These are phyloP conservation scores for Coelastrella sp. DNA, from an alignment of 139 green algal species.

Conservation along the genomic window DNA sequence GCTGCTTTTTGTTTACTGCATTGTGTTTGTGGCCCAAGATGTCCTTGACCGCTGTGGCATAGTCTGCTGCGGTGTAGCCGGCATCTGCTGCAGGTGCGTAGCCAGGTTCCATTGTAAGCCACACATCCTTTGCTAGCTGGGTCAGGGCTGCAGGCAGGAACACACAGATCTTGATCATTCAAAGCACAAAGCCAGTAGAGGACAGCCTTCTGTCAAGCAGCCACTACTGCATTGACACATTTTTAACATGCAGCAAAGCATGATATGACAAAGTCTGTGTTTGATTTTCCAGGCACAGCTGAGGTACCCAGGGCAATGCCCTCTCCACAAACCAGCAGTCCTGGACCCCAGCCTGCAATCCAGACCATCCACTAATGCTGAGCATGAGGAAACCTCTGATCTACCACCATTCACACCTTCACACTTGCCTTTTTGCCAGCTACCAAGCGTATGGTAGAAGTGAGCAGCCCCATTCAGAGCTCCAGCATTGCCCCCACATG, in stretches of 20 bases:
- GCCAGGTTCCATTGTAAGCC: too few species aligned
- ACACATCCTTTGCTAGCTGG: neutral
- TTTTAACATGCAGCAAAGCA: too few species aligned
- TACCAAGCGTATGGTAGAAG: neutral
- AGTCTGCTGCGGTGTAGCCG: too few species aligned
- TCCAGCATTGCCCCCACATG: constrained; percentile 13
- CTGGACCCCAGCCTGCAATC: neutral
- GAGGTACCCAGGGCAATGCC: too few species aligned
- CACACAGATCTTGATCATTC: neutral
- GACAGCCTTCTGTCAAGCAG: neutral
- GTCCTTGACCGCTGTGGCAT: too few species aligned
- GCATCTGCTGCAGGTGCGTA: too few species aligned
- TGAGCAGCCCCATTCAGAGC: neutral
- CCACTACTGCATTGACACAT: neutral
- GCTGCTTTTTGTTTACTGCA: too few species aligned
- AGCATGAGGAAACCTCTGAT: too few species aligned
- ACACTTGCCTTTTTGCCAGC: constrained; percentile 10
- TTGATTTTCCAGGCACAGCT: too few species aligned
- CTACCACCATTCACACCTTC: too few species aligned
- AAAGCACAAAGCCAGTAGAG: neutral
- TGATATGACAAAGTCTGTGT: too few species aligned
- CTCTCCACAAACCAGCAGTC: neutral
- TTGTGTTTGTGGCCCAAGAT: too few species aligned
- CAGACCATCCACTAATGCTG: neutral
- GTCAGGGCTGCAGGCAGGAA: neutral